Evolutionary conservation across 257 asterid genomes (phyloP).

Genomic region (Fraxinus cuspidata): DNA sequence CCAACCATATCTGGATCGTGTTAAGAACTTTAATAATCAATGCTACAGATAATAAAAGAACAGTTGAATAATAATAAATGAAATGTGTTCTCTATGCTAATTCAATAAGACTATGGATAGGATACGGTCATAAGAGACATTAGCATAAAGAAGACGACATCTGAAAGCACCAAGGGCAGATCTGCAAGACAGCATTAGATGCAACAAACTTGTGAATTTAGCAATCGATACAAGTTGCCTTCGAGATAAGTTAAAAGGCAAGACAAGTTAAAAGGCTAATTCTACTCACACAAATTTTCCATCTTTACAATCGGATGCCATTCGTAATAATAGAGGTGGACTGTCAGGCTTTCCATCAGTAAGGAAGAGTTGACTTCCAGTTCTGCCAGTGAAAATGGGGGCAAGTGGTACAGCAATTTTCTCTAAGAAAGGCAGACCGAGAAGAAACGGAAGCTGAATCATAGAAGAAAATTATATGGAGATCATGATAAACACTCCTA

Average conservation of each 20-base stretch:
- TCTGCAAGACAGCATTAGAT: conserved; percentile 48
- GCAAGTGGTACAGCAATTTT: conserved; percentile 91
- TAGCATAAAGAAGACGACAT: conserved; percentile 81
- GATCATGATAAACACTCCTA: conserved; percentile 33
- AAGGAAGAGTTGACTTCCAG: conserved; percentile 78
- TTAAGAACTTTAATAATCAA: conserved; percentile 43
- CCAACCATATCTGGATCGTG: conserved; percentile 84
- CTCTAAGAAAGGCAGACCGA: conserved; percentile 81
- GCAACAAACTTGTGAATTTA: conserved; percentile 21
- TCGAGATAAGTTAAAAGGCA: conserved; percentile 15
- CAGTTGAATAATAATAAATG: conserved; percentile 1
- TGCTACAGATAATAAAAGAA: conserved; percentile 24
- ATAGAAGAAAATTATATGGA: conserved; percentile 49
- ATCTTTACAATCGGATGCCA: conserved; percentile 84
- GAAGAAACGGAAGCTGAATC: conserved; percentile 86
- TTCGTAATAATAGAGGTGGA: conserved; percentile 78
- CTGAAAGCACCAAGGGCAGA: conserved; percentile 83
- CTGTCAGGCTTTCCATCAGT: conserved; percentile 68
- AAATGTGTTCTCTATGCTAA: not conserved
- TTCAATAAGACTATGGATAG: conserved; percentile 27
- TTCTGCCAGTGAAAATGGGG: conserved; percentile 65
- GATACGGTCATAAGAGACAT: conserved; percentile 85
- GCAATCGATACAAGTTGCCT: conserved; percentile 15
- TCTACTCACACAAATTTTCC: conserved; percentile 72
- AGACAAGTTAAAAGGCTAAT: conserved; percentile 13